Percentiles rank a stretch among this genome's conserved stretches.
Conservation (phyloP, 495 filamentous ascomycete genomes). For the Xylaria flabelliformis region DNA sequence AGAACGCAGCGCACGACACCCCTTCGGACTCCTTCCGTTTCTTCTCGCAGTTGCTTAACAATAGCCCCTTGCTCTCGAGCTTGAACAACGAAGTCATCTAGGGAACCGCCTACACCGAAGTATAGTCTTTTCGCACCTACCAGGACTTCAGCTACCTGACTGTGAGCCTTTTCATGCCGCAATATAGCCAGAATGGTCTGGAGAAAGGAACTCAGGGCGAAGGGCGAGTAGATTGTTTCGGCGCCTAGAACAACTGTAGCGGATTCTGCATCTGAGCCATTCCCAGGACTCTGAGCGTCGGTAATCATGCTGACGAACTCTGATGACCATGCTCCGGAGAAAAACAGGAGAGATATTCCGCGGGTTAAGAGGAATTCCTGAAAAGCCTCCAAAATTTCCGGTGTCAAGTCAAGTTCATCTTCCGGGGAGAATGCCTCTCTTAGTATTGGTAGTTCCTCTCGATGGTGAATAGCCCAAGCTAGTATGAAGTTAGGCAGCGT, state of each 20-base stretch:
- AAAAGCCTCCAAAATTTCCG: conserved; percentile 68
- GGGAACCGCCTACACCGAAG: conserved; percentile 93
- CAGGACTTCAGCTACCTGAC: conserved; percentile 64
- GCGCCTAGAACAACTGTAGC: conserved; percentile 74
- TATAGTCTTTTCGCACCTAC: conserved; percentile 93
- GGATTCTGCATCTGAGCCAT: conserved; percentile 4
- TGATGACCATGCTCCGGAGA: conserved; percentile 84
- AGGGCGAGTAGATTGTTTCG: conserved; percentile 93
- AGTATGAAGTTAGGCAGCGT: conserved; percentile 89
- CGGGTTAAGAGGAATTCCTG: conserved; percentile 58
- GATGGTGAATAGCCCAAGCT: conserved; percentile 69
- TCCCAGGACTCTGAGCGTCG: conserved; percentile 31
- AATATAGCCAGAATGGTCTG: conserved; percentile 72
- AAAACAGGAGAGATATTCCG: conserved; percentile 69
- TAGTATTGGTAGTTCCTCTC: conserved; percentile 38
- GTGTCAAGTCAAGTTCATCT: conserved; percentile 77
- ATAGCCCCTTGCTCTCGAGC: conserved; percentile 61
- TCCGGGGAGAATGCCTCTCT: conserved; percentile 54
- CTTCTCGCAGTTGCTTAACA: conserved; percentile 68
- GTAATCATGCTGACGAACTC: conserved; percentile 67
- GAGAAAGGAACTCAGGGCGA: conserved; percentile 74
- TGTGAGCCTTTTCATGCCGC: conserved; percentile 53
- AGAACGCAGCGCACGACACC: conserved; percentile 57
- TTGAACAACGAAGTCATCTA: conserved; percentile 81
- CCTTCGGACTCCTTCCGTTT: conserved; percentile 63